phyloP scores from a whole-genome alignment of 164 flowering plant genomes.

The Umbellularia californica region DNA sequence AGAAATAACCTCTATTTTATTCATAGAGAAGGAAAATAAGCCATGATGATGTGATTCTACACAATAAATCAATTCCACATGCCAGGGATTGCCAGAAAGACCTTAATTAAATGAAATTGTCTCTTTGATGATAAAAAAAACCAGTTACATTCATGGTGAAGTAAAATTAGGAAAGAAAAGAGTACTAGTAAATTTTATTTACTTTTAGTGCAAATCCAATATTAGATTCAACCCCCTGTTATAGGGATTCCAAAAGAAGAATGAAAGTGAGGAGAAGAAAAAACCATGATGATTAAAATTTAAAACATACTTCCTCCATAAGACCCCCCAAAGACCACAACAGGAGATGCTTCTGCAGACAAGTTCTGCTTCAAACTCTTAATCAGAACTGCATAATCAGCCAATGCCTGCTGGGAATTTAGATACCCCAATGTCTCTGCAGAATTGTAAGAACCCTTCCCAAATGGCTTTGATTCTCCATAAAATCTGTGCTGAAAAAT shows the following conservation, averaged over 20 bases:
- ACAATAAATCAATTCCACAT: background rate
- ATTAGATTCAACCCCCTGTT: too few relatives aligned
- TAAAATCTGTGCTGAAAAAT: slow-evolving; percentile 50
- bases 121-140: too few relatives aligned
- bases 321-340: slow-evolving; percentile 63
- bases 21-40: background rate
- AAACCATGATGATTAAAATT: too few relatives aligned
- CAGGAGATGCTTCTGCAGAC: slow-evolving; percentile 55
- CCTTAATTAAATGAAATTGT: too few relatives aligned
- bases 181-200: background rate
- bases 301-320: slow-evolving; percentile 49
- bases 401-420: slow-evolving; percentile 56
- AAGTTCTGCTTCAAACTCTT: slow-evolving; percentile 49
- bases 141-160: background rate
- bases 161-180: background rate
- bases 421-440: slow-evolving; percentile 50
- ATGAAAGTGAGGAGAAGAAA: too few relatives aligned
- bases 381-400: slow-evolving; percentile 55
- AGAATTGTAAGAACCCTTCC: slow-evolving; percentile 37
- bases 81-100: background rate
- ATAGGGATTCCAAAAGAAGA: too few relatives aligned
- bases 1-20: too few relatives aligned
- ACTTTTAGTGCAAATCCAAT: too few relatives aligned
- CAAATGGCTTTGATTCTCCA: slow-evolving; percentile 64
- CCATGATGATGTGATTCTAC: background rate